A percentile compares a stretch with the other conserved stretches of the same genome.
Evolutionary conservation across 2,329 filamentous ascomycete genomes (phyloP).

Genomic region (Juglanconis juglandina): DNA sequence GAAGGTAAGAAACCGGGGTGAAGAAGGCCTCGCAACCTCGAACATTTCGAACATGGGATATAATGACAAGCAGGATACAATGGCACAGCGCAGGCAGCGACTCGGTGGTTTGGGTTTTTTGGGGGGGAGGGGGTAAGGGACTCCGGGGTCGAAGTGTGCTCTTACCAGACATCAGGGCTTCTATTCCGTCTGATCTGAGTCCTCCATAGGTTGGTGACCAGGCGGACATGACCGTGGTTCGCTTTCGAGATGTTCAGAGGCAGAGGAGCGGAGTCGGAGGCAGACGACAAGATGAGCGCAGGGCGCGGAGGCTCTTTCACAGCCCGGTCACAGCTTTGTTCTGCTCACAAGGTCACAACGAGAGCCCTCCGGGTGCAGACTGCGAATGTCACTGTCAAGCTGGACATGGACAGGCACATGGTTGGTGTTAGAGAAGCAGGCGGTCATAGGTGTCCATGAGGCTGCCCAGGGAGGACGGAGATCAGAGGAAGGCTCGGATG

Average conservation of each 20-base stretch:
- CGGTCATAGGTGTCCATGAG: no score
- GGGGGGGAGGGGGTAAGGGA: background rate
- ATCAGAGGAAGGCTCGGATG: no score
- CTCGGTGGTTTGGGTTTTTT: background rate
- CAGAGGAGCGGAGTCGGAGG: background rate
- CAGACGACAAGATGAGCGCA: background rate
- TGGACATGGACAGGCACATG: no score
- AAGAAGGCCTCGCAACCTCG: no score
- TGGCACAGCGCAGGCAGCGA: background rate
- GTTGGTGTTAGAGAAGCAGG: no score
- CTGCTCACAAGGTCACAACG: no score
- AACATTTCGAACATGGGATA: background rate
- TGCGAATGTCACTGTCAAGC: no score
- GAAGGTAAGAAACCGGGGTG: background rate
- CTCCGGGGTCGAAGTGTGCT: background rate
- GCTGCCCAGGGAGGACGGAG: no score
- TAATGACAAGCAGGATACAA: background rate
- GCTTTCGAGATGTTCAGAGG: background rate
- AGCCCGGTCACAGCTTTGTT: no score
- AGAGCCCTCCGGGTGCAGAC: no score
- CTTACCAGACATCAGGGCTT: slow-evolving; percentile 11
- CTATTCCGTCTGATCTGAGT: slow-evolving; percentile 8
- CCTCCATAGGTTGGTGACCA: background rate
- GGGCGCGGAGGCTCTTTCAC: no score
- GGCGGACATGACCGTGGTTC: background rate